Percentiles rank a stretch among this genome's conserved stretches.
phyloP scores from a whole-genome alignment of 139 green algal genomes.

The Chlamydomonas incerta region DNA sequence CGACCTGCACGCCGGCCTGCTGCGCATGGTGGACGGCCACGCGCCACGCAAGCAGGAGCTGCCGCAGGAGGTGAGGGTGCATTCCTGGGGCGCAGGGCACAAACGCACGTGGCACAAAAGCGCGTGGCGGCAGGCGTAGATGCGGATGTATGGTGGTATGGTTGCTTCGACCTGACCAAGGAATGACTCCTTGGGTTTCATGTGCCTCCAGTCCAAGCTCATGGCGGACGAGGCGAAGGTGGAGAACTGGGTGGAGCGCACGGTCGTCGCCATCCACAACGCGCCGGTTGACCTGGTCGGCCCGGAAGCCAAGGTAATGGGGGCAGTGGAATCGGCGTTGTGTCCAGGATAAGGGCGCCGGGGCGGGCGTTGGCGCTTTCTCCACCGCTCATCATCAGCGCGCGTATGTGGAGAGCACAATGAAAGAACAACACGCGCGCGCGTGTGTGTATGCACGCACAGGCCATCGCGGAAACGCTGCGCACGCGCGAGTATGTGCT shows the following conservation, averaged over 20 bases:
- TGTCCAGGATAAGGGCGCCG: too few species aligned
- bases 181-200: too few species aligned
- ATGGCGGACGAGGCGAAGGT: slow-evolving; percentile 51
- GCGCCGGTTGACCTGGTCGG: not conserved
- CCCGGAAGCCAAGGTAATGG: slow-evolving; percentile 39
- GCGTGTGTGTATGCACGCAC: not conserved
- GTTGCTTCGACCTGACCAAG: not conserved
- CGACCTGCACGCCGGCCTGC: slow-evolving; percentile 75
- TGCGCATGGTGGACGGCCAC: slow-evolving; percentile 58
- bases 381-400: too few species aligned
- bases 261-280: slow-evolving; percentile 41
- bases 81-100: not conserved
- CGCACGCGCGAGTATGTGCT: slow-evolving; percentile 71
- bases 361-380: too few species aligned
- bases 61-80: slow-evolving; percentile 33
- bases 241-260: slow-evolving; percentile 60
- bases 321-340: too few species aligned
- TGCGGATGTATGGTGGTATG: not conserved
- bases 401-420: too few species aligned
- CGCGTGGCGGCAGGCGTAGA: too few species aligned
- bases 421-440: too few species aligned
- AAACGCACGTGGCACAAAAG: too few species aligned
- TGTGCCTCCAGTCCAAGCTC: slow-evolving; percentile 13
- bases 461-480: slow-evolving; percentile 51
- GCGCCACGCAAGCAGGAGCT: slow-evolving; percentile 53